These are phyloP conservation scores for Tilletia horrida DNA, from an alignment of 1,284 basidiomycete species.

Conservation along the genomic window DNA sequence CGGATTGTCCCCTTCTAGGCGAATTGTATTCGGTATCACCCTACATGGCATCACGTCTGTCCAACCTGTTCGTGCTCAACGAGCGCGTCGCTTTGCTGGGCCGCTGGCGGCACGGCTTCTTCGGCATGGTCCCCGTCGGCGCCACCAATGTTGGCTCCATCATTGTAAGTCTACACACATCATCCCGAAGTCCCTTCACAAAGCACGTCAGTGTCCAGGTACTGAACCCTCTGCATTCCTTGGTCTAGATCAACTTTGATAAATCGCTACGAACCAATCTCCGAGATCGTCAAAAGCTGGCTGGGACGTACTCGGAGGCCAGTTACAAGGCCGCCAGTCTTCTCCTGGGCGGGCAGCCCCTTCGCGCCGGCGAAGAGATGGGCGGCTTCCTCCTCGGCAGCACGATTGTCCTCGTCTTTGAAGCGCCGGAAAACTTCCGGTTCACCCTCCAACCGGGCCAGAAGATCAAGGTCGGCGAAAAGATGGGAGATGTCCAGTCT, in stretches of 20 bases:
- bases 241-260: constrained; percentile 80
- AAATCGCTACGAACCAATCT: constrained; percentile 61
- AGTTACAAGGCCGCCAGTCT: constrained; percentile 55
- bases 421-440: constrained; percentile 80
- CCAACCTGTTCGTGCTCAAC: constrained; percentile 93
- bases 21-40: constrained; percentile 96
- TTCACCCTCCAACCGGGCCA: constrained; percentile 78
- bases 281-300: constrained; percentile 23
- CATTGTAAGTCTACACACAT: constrained; percentile 45
- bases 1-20: constrained; percentile 57
- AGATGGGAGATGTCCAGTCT: constrained; percentile 55
- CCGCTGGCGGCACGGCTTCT: constrained; percentile 92
- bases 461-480: constrained; percentile 82
- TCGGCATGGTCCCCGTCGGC: constrained; percentile 93
- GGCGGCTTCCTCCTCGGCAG: constrained; percentile 93
- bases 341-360: constrained; percentile 81
- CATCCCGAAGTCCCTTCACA: too few species aligned
- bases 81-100: constrained; percentile 96
- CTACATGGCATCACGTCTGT: constrained; percentile 85
- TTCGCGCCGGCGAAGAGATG: constrained; percentile 86
- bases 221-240: not conserved
- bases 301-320: constrained; percentile 85
- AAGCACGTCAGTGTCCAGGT: not conserved
- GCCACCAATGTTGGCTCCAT: constrained; percentile 98
- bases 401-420: constrained; percentile 94